Evolutionary conservation across 202 grass and related monocot species (phyloP), one percentile per base, ranked within the genome.

Genomic region (Saccharum hybrid): DNA sequence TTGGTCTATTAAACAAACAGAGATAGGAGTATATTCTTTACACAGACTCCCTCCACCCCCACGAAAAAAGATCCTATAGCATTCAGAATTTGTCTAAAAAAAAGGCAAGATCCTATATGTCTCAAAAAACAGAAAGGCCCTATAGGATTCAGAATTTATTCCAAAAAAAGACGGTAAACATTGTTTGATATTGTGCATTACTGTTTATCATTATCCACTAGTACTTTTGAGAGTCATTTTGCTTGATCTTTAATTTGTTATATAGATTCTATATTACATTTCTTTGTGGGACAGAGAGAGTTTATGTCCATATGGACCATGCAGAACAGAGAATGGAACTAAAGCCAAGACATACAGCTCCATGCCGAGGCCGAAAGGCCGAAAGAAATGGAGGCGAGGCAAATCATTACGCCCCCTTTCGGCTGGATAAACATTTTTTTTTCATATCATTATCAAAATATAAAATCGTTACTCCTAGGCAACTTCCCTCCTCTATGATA

Each of bases 391-490:
- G 39, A 39, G 61, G 18, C 26, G 49, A 5, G 62, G 19, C 40
- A 62, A 88, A 74, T 68, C 81, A 84, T 79, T 83, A 21, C 48
- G 14, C 60, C 26, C 28, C 75, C 86, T 88, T 84, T 84, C 75
- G 68, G 81, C 81, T 19, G 28, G 9, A 65, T 22, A 16, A 14
- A 45, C 5, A 16, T 28, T 28, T 16, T 68, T n/a, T 42, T 68
- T n/a, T 7, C 18, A 10, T 52, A 1, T 18, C 5, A 52, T 18
- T 52, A 18, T 52, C 2, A 36, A 6, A 72, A 63, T 22, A 39
- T 30, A 2, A 43, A 46, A n/a, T 63, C 38, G 41, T 37, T 52
- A 52, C 49, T 54, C 51, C 5, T 15, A 74, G 38, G 63, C 38
- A 81, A 56, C n/a, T 86, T 70, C 13, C 48, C 48, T 51, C 38